These are phyloP conservation scores for Posidonia oceanica DNA, from an alignment of 116 monocot species.

Conservation along the genomic window DNA sequence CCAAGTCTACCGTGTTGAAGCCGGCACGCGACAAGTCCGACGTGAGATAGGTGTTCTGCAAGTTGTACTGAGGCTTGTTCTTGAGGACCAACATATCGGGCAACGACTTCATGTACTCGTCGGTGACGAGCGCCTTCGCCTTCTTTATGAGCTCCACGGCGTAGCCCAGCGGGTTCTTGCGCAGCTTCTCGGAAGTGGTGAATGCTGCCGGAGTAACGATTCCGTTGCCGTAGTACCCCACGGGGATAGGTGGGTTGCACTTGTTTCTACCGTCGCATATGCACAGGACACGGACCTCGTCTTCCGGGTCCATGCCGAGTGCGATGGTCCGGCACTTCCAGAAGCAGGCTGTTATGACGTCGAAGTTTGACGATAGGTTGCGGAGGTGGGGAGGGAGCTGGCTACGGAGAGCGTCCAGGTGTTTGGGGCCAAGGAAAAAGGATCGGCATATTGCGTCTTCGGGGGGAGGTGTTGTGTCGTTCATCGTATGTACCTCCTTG, in stretches of 20 bases:
- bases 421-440: slow-evolving; percentile 37
- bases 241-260: slow-evolving; percentile 18
- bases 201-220: slow-evolving; percentile 45
- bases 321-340: slow-evolving; percentile 57
- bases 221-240: slow-evolving; percentile 66
- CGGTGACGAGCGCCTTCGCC: slow-evolving; percentile 38
- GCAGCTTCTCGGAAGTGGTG: slow-evolving; percentile 26
- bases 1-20: slow-evolving; percentile 45
- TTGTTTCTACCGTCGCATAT: slow-evolving; percentile 38
- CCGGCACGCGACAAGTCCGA: slow-evolving; percentile 54
- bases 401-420: slow-evolving; percentile 22
- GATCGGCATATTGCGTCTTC: slow-evolving; percentile 48
- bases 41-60: slow-evolving; percentile 37
- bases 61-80: slow-evolving; percentile 46
- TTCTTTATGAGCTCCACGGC: slow-evolving; percentile 38
- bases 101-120: slow-evolving; percentile 49
- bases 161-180: slow-evolving; percentile 38
- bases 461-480: slow-evolving; percentile 32
- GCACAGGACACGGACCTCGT: slow-evolving; percentile 53
- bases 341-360: slow-evolving; percentile 45
- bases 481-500: slow-evolving; percentile 26
- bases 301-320: slow-evolving; percentile 24
- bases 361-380: slow-evolving; percentile 31
- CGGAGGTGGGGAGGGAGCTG: slow-evolving; percentile 34
- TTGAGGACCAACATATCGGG: slow-evolving; percentile 48